Evolutionary conservation across 176 grass and related monocot genomes (phyloP), one percentile per base, ranked within the genome.

Genomic region (Oryza punctata): DNA sequence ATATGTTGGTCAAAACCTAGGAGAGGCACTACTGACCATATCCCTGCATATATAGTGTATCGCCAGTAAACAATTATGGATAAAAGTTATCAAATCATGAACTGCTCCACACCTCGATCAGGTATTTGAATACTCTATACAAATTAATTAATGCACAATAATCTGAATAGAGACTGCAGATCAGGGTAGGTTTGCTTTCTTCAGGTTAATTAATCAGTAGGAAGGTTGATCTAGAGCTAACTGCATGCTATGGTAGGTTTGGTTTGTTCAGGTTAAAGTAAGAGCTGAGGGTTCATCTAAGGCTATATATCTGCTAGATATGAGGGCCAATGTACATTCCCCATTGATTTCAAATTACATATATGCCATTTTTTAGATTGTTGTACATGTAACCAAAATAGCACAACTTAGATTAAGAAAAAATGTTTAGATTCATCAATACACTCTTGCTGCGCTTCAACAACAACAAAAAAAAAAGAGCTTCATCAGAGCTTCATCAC

Each of bases 141-240:
- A 30, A 45, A 61, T 9, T 19, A 73, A 61, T 9, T 19, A 8
- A 11, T 38, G n/a, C 23, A 37, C 10, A 23, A 30, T 44, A 63
- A 74, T 83, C 27, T 38, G 75, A 85, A 64, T 64, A 46, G 26
- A 35, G 28, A 14, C 27, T 71, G 26, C 67, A 79, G 41, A 72
- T 79, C 40, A 27, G 52, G 25, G 37, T 30, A 35, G 61, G 25
- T 47, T 67, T 35, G 19, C 21, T 66, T 66, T 66, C 18, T 49
- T 24, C 52, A 24, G 7, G 57, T 61, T 23, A 61, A 61, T 10
- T 61, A 23, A 61, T 23, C 1, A 61, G n/a, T n/a, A 59, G 54
- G 7, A 23, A 4, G 7, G 57, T 61, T 61, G 21, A 61, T 61
- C 57, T 57, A 61, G 57, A 24, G n/a, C 57, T 61, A 61, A 61